Conservation (phyloP, 2,329 filamentous ascomycete species). For the Bipolaris gigantea region DNA sequence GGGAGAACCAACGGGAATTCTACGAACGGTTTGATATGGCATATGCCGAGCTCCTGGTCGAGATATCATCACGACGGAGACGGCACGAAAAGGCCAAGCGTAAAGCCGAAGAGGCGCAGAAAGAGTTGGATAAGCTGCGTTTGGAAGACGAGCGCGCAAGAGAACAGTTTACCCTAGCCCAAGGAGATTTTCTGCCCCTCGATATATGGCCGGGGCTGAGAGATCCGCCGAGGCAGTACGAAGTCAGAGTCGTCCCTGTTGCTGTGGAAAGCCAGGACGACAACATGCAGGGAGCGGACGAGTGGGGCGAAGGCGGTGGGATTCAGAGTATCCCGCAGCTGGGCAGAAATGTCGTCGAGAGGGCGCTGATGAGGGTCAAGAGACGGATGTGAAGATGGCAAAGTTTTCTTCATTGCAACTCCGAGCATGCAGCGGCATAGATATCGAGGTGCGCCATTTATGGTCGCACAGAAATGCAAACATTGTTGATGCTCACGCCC, state of each 20-base stretch:
- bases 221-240: slow-evolving; percentile 41
- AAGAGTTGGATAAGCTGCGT: slow-evolving; percentile 74
- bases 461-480: neutral
- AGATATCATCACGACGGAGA: slow-evolving; percentile 73
- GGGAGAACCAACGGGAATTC: slow-evolving; percentile 75
- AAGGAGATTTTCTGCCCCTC: slow-evolving; percentile 82
- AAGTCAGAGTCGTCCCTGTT: slow-evolving; percentile 31
- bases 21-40: slow-evolving; percentile 85
- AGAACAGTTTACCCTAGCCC: slow-evolving; percentile 76
- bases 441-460: neutral
- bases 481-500: neutral
- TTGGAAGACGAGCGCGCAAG: slow-evolving; percentile 71
- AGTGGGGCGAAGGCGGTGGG: slow-evolving; percentile 19
- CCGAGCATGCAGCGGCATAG: neutral
- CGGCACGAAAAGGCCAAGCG: slow-evolving; percentile 73
- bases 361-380: slow-evolving; percentile 42
- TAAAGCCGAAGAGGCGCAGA: slow-evolving; percentile 76
- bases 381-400: slow-evolving; percentile 33
- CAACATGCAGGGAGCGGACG: slow-evolving; percentile 10
- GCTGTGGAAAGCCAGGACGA: slow-evolving; percentile 21
- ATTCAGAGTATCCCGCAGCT: slow-evolving; percentile 41
- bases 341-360: slow-evolving; percentile 40
- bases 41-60: slow-evolving; percentile 81
- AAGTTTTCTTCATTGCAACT: neutral
- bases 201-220: slow-evolving; percentile 76